phyloP scores from a whole-genome alignment of 1,139 yeast species.

The Debaryomyces subglobosus region DNA sequence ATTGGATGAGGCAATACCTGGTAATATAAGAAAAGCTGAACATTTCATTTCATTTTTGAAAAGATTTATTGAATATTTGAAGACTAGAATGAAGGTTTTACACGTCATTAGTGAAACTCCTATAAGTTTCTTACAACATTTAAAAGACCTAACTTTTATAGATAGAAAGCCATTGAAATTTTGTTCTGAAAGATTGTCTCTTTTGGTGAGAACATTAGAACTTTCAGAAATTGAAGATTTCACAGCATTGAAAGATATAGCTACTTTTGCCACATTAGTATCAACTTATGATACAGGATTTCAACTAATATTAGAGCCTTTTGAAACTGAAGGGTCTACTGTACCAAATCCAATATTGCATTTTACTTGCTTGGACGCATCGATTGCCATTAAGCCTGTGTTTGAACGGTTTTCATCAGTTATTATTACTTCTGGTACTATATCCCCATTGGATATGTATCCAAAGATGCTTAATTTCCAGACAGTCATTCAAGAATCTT shows the following conservation, averaged over 20 bases:
- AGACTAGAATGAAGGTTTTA: constrained; percentile 95
- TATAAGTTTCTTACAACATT: constrained; percentile 83
- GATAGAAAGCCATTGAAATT: constrained; percentile 89
- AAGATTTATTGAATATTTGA: constrained; percentile 89
- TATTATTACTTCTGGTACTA: constrained; percentile 95
- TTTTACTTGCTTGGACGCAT: constrained; percentile 94
- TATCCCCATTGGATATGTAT: constrained; percentile 97
- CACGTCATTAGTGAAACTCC: constrained; percentile 98
- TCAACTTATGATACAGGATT: constrained; percentile 95
- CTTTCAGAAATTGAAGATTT: constrained; percentile 88
- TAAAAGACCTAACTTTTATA: constrained; percentile 89
- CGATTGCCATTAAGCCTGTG: constrained; percentile 96
- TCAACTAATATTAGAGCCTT: constrained; percentile 89
- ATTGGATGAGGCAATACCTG: constrained; percentile 92
- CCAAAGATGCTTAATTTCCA: constrained; percentile 96
- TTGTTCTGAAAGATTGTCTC: constrained; percentile 87
- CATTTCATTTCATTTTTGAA: constrained; percentile 92
- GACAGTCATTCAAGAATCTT: constrained; percentile 92
- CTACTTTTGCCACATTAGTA: constrained; percentile 93
- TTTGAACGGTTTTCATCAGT: constrained; percentile 94
- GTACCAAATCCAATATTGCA: constrained; percentile 97
- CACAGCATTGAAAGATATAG: constrained; percentile 90
- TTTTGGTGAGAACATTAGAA: constrained; percentile 87
- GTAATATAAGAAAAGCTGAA: constrained; percentile 94
- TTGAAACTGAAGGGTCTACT: constrained; percentile 94